These are phyloP conservation scores for Hanseniaspora pseudoguilliermondii DNA, from an alignment of 805 yeast genomes.

Conservation along the genomic window DNA sequence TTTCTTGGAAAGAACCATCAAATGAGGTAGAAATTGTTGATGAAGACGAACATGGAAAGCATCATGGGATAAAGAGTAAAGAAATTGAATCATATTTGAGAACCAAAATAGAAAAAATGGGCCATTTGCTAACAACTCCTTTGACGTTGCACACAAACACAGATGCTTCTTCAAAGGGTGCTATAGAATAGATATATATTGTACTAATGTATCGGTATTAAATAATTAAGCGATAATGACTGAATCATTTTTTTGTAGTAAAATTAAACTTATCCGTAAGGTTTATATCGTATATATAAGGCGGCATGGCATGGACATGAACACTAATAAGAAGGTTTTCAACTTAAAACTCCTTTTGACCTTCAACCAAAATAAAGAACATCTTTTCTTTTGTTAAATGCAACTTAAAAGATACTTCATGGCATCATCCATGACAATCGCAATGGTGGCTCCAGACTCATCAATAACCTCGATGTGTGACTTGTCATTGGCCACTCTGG, in stretches of 20 bases:
- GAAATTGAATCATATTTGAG: conserved; percentile 89
- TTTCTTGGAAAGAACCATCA: conserved; percentile 58
- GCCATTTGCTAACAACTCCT: conserved; percentile 61
- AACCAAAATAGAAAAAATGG: conserved; percentile 95
- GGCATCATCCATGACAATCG: conserved; percentile 8
- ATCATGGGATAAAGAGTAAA: conserved; percentile 59
- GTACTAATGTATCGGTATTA: not conserved
- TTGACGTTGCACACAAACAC: conserved; percentile 20
- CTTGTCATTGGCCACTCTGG: conserved; percentile 28
- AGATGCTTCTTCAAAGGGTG: not conserved
- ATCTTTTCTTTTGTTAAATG: not conserved
- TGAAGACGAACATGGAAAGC: not conserved
- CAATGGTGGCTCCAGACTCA: conserved; percentile 26
- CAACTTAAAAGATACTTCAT: not conserved
- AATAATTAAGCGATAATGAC: not conserved
- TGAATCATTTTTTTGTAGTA: not conserved
- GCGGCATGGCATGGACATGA: too few species aligned
- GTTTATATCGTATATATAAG: too few species aligned
- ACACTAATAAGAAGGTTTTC: too few species aligned
- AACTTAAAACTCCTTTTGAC: too few species aligned
- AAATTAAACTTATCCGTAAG: too few species aligned
- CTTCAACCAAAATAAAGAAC: too few species aligned
- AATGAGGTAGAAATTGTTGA: conserved; percentile 14
- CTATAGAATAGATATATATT: not conserved
- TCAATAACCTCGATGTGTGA: conserved; percentile 26